phyloP scores from a whole-genome alignment of 345 rosid species.

The Corchorus olitorius region DNA sequence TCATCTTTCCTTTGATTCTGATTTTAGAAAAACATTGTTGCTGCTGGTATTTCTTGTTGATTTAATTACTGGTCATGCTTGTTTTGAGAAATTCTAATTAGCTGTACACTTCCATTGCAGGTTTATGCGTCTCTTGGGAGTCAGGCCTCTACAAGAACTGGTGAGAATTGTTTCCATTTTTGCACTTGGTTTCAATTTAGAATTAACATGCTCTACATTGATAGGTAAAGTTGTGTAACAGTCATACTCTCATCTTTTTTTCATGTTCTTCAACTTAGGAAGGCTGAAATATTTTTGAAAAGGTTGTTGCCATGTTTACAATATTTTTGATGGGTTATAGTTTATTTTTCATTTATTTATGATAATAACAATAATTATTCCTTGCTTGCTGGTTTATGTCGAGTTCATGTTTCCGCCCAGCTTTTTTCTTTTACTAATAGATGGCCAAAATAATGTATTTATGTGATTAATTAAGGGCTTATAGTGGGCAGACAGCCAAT shows the following conservation, averaged over 20 bases:
- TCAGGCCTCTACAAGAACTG: conserved; percentile 72
- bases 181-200: not conserved
- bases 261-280: not conserved
- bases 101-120: conserved; percentile 41
- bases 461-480: not conserved
- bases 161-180: conserved; percentile 42
- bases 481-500: not conserved
- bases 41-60: too few relatives aligned
- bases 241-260: not conserved
- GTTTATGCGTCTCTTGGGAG: conserved; percentile 90
- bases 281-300: not conserved
- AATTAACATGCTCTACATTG: conserved; percentile 2
- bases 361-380: not conserved
- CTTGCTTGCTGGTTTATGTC: not conserved
- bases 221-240: not conserved
- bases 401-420: not conserved
- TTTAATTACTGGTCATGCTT: conserved; percentile 1
- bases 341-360: not conserved
- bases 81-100: conserved; percentile 16
- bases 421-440: not conserved
- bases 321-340: too few relatives aligned
- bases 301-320: not conserved
- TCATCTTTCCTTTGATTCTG: too few relatives aligned
- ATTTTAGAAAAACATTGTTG: too few relatives aligned
- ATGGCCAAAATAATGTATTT: not conserved